These are phyloP conservation scores for Pestalotiopsis sp. DNA, from an alignment of 2,329 filamentous ascomycete genomes.

Conservation along the genomic window DNA sequence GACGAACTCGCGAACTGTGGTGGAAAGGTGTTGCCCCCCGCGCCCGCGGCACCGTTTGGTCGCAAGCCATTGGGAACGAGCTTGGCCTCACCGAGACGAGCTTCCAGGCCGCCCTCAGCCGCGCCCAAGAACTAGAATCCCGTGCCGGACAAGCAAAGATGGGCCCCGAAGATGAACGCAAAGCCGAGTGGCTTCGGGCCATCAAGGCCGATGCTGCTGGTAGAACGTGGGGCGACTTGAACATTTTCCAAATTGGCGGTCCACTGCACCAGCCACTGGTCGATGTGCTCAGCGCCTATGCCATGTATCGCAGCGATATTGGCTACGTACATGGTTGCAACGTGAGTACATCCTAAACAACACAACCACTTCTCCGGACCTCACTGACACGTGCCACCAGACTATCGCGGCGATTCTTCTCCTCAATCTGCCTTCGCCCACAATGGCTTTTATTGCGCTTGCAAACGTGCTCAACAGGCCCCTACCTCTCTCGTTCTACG, in stretches of 20 bases:
- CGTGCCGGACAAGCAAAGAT: slow-evolving; percentile 55
- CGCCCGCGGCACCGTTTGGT: slow-evolving; percentile 71
- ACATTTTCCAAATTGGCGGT: slow-evolving; percentile 69
- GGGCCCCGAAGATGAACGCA: slow-evolving; percentile 56
- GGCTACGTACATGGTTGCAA: slow-evolving; percentile 77
- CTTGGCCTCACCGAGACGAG: slow-evolving; percentile 68
- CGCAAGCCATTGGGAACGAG: slow-evolving; percentile 73
- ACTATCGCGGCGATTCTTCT: slow-evolving; percentile 75
- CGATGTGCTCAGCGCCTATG: slow-evolving; percentile 77
- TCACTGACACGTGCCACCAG: slow-evolving; percentile 39
- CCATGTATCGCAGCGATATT: slow-evolving; percentile 82
- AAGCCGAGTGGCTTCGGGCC: slow-evolving; percentile 62
- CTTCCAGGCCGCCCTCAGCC: slow-evolving; percentile 70
- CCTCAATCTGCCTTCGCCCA: slow-evolving; percentile 67
- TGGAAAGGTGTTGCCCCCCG: slow-evolving; percentile 78
- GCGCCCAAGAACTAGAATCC: slow-evolving; percentile 65
- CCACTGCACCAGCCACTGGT: slow-evolving; percentile 70
- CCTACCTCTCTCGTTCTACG: slow-evolving; percentile 75
- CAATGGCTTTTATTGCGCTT: slow-evolving; percentile 70
- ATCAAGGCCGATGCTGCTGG: slow-evolving; percentile 67
- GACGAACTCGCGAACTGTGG: slow-evolving; percentile 75
- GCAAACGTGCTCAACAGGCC: slow-evolving; percentile 80
- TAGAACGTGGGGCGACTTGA: slow-evolving; percentile 71
- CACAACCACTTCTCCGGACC: slow-evolving; percentile 6
- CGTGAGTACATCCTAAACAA: slow-evolving; percentile 51